Evolutionary conservation across 2,329 filamentous ascomycete species (phyloP), one percentile per base, ranked within the genome.

Genomic region (Coniosporium tulheliwenetii): DNA sequence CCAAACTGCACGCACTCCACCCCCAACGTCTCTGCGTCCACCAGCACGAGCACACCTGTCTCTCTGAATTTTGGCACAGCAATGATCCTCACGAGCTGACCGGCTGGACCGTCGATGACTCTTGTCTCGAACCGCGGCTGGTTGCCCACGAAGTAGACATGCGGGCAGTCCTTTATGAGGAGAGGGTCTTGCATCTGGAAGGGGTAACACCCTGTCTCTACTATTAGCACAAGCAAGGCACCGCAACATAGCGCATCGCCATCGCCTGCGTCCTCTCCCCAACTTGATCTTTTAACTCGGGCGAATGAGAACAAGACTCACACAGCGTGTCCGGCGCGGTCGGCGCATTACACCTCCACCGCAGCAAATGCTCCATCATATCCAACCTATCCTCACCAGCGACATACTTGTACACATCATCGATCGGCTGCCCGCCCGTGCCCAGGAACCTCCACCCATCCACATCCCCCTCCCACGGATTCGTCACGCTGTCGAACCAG

Each of bases 291-390:
- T n/a, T n/a, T n/a, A n/a, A n/a, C n/a, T n/a, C n/a, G n/a, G n/a
- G n/a, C n/a, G n/a, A n/a, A n/a, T 36, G 26, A 19, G 15, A 10
- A n/a, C 36, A 32, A 19, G 42, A 67, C 82, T 69, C 69, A 89
- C 86, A 94, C 36, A 98, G 58, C 0, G 93, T 98, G 60, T 98
- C 93, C 0, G 93, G 91, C 1, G 91, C 91, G 0, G 91, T 98
- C 1, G 91, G 91, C 5, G 91, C 91, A 48, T 78, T 78, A 55
- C 85, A 84, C 45, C 91, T 74, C 91, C 91, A 98, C 44, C 86
- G 73, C 48, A 93, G 78, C 76, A 93, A 91, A 43, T 80, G 79
- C 61, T 96, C 91, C 82, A 96, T 91, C 73, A 95, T 84, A 37
- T 80, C 79, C 19, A 96, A 55, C 14, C 87, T 67, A 49, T 86